A percentile compares a stretch with the other conserved stretches of the same genome.
These are phyloP conservation scores for Delphinella strobiligena DNA, from an alignment of 2,329 filamentous ascomycete species.

Conservation along the genomic window DNA sequence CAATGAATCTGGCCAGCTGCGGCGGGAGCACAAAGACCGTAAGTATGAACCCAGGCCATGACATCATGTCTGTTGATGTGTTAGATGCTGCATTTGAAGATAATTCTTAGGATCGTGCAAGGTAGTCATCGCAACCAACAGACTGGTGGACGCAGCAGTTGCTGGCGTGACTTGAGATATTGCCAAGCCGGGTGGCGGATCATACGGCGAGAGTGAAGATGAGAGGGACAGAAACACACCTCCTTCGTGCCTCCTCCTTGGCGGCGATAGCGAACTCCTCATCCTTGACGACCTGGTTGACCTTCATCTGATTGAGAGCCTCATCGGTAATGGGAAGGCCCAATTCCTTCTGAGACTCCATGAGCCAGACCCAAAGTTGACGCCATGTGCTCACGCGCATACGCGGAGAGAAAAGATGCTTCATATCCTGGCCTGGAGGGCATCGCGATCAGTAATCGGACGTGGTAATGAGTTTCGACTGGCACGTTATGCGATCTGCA, in stretches of 20 bases:
- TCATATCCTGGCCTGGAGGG: constrained; percentile 47
- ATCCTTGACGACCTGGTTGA: constrained; percentile 32
- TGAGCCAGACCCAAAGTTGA: constrained; percentile 73
- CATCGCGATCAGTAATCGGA: neutral
- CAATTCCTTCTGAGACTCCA: constrained; percentile 69
- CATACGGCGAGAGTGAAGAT: no score
- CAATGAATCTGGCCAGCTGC: constrained; percentile 77
- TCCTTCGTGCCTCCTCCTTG: constrained; percentile 34
- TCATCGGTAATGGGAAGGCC: constrained; percentile 65
- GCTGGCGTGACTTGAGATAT: no score
- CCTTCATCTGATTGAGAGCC: constrained; percentile 35
- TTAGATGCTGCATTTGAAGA: neutral
- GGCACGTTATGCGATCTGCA: no score
- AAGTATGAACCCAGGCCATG: constrained; percentile 50
- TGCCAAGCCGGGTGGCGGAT: no score
- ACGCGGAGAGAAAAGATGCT: constrained; percentile 65
- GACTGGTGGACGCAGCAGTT: no score
- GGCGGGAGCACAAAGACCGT: constrained; percentile 58
- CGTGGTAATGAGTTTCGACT: no score
- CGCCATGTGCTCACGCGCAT: constrained; percentile 70
- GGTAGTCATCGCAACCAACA: no score
- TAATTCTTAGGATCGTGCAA: no score
- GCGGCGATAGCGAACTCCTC: constrained; percentile 35
- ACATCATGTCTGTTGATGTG: constrained; percentile 24
- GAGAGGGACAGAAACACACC: constrained; percentile 9